These are phyloP conservation scores for Zygoascus bituminiphila DNA, from an alignment of 805 yeast species.

Conservation along the genomic window DNA sequence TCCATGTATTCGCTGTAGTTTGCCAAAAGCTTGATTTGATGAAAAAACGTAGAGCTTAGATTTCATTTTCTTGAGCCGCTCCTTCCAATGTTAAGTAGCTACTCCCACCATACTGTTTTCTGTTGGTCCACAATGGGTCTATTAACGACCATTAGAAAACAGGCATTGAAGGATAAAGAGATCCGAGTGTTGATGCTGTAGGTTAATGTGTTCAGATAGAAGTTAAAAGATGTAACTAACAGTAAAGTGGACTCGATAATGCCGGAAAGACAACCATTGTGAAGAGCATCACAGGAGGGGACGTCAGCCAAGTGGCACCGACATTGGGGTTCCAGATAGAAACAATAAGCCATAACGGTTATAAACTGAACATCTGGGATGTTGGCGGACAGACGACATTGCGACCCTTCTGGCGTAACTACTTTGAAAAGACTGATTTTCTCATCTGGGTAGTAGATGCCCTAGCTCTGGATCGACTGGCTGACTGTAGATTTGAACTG, in stretches of 20 bases:
- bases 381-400: constrained; percentile 84
- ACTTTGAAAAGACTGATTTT: constrained; percentile 73
- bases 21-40: too few relatives aligned
- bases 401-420: constrained; percentile 88
- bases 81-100: too few relatives aligned
- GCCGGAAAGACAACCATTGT: constrained; percentile 88
- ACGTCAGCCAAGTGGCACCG: constrained; percentile 57
- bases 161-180: constrained; percentile 72
- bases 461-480: constrained; percentile 47
- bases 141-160: constrained; percentile 69
- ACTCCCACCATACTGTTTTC: too few relatives aligned
- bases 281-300: constrained; percentile 43
- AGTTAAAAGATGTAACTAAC: too few relatives aligned
- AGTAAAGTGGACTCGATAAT: constrained; percentile 80
- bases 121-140: constrained; percentile 67
- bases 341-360: constrained; percentile 38
- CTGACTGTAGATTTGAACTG: constrained; percentile 60
- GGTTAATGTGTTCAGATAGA: constrained; percentile 10
- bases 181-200: constrained; percentile 58
- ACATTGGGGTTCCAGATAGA: constrained; percentile 86
- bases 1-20: too few relatives aligned
- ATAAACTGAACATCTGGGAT: constrained; percentile 47
- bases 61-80: too few relatives aligned
- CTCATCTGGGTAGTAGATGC: constrained; percentile 84
- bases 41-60: too few relatives aligned